Conservation (phyloP, 2,329 filamentous ascomycete genomes). For the Pseudogymnoascus sp. region DNA sequence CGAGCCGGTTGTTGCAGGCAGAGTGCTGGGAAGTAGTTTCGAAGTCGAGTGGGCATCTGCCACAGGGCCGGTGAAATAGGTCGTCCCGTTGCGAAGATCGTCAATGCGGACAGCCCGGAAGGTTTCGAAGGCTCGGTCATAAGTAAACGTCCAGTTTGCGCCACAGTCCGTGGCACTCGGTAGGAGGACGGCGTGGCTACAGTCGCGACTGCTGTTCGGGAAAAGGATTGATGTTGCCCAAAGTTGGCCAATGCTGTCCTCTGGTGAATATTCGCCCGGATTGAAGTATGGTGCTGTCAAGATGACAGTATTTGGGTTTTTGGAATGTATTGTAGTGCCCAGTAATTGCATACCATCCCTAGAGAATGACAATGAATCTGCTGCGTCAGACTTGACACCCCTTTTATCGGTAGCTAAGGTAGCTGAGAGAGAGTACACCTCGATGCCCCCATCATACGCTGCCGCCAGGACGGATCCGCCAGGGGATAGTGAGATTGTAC, state of each 20-base stretch:
- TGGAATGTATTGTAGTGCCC: slow-evolving; percentile 61
- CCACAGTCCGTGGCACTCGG: slow-evolving; percentile 42
- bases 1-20: slow-evolving; percentile 59
- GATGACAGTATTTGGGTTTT: slow-evolving; percentile 62
- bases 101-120: slow-evolving; percentile 71
- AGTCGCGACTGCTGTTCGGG: slow-evolving; percentile 70
- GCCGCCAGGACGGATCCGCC: slow-evolving; percentile 75
- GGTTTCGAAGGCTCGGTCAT: slow-evolving; percentile 67
- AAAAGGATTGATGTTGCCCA: slow-evolving; percentile 85
- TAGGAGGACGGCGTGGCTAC: slow-evolving; percentile 67
- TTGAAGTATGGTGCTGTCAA: slow-evolving; percentile 75
- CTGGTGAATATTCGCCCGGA: slow-evolving; percentile 55
- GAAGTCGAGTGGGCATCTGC: slow-evolving; percentile 43
- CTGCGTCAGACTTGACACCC: slow-evolving; percentile 68
- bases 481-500: slow-evolving; percentile 71
- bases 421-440: slow-evolving; percentile 67
- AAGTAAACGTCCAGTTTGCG: slow-evolving; percentile 68
- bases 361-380: slow-evolving; percentile 68
- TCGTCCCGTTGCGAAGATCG: slow-evolving; percentile 66
- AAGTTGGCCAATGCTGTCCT: slow-evolving; percentile 62
- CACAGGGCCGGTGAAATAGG: slow-evolving; percentile 67
- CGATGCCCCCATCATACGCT: slow-evolving; percentile 81
- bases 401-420: slow-evolving; percentile 58
- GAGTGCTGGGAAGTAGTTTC: slow-evolving; percentile 58
- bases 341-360: slow-evolving; percentile 70